A percentile compares a stretch with the other conserved stretches of the same genome.
These are phyloP conservation scores for Serendipita sp. DNA, from an alignment of 768 basidiomycete genomes.

Conservation along the genomic window DNA sequence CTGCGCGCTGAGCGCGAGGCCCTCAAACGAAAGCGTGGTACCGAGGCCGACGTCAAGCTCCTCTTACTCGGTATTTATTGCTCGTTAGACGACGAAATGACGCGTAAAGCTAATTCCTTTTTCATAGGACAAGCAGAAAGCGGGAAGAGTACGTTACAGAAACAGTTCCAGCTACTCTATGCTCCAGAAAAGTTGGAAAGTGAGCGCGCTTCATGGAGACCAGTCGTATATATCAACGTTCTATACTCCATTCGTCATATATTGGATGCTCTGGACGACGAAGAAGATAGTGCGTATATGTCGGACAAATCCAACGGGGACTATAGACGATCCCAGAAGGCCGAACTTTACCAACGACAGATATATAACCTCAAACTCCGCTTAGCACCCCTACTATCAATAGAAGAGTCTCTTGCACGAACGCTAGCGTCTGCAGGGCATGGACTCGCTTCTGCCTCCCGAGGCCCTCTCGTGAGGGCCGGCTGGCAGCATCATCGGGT, in stretches of 20 bases:
- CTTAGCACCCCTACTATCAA: background rate
- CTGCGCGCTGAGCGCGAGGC: constrained; percentile 22
- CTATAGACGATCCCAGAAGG: background rate
- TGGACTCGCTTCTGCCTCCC: background rate
- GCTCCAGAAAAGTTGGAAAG: constrained; percentile 52
- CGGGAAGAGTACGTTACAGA: constrained; percentile 63
- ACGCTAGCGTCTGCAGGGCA: background rate
- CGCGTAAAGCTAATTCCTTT: background rate
- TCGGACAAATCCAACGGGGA: constrained; percentile 1
- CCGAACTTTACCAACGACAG: constrained; percentile 2
- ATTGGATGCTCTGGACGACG: constrained; percentile 48
- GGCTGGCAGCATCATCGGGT: background rate
- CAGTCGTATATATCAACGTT: constrained; percentile 71
- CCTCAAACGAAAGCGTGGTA: constrained; percentile 7
- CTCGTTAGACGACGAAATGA: constrained; percentile 11
- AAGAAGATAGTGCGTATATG: background rate
- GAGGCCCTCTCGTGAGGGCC: background rate
- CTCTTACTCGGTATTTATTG: constrained; percentile 15
- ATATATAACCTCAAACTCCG: background rate
- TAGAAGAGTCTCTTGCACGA: constrained; percentile 4
- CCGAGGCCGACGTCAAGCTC: constrained; percentile 24
- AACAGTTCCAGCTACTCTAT: constrained; percentile 73
- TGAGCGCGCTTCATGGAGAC: constrained; percentile 61
- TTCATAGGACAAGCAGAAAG: constrained; percentile 10
- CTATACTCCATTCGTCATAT: constrained; percentile 65